Conservation (phyloP, 331 rosid genomes). For the Malus hybrid region DNA sequence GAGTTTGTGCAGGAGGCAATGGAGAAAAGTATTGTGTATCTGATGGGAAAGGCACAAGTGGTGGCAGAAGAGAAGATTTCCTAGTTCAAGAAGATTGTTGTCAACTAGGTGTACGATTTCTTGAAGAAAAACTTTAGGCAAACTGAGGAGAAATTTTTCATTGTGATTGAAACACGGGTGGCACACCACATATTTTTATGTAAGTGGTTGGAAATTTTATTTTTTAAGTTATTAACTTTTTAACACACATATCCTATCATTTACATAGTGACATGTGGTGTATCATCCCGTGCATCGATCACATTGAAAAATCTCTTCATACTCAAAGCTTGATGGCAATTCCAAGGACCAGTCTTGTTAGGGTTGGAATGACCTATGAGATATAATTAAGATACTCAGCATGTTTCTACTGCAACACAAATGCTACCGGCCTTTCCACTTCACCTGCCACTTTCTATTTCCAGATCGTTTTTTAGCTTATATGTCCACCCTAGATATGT, state of each 20-base stretch:
- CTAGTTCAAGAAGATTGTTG: constrained; percentile 48
- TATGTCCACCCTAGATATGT: no score
- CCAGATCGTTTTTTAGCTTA: no score
- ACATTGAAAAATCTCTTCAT: no score
- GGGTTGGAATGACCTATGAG: constrained; percentile 48
- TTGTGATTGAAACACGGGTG: no score
- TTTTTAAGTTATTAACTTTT: no score
- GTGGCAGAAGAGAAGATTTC: constrained; percentile 53
- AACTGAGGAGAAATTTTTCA: constrained; percentile 13
- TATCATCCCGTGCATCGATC: no score
- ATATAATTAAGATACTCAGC: not conserved
- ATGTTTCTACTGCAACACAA: not conserved
- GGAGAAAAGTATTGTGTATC: constrained; percentile 59
- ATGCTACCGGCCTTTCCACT: not conserved
- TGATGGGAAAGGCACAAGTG: constrained; percentile 62
- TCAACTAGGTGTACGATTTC: constrained; percentile 52
- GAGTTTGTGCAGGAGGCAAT: constrained; percentile 39
- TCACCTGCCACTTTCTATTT: not conserved
- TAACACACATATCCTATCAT: no score
- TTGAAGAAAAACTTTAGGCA: constrained; percentile 64
- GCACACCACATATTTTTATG: no score
- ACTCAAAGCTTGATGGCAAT: constrained; percentile 21
- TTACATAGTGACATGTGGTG: no score
- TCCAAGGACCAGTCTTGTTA: constrained; percentile 50
- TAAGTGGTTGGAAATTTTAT: no score